Base-by-base conservation (phyloP, 2,329 filamentous ascomycete genomes). In the Microsporum audouinii region DNA sequence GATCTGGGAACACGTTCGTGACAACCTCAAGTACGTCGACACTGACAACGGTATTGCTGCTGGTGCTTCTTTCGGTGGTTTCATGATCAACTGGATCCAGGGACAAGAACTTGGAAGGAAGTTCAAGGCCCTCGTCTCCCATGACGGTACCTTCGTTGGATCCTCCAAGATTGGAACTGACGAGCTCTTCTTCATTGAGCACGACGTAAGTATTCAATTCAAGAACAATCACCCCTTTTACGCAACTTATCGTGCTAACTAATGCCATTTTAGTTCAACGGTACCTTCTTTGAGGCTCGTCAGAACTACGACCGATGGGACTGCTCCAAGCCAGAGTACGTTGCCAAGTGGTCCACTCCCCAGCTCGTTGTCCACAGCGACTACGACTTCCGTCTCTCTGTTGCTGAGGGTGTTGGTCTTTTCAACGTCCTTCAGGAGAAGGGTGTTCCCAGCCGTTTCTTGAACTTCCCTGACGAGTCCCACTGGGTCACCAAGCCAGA, bases 61-160 rank as follows among this genome's bases (percentile, higher is more conserved):
- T 2, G 75, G 75, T 14, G 74, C 73, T 55, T 73, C 70, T 57
- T 77, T 71, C 62, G 75, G 75, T 57, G 75, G 73, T 0, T 77
- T 75, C 68, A 80, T 81, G 71, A 71, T 74, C 68, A 82, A 95
- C 71, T 95, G 91, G 91, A 90, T 96, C 67, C 90, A 96, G 74
- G 91, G 91, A 5, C 88, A 94, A 64, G 81, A 84, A 0, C 81
- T 96, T 0, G 91, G 90, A 23, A 84, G 89, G 33, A 84, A 87
- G 66, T 95, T 96, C 81, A 89, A 89, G 73, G 90, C 90, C 0
- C 80, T 96, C 2, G 90, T 95, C 33, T 91, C 86, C 68, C 91
- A 96, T 71, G 90, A 96, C 67, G 91, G 91, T 56, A 87, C 91
- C 60, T 94, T 91, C 73, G 88, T 84, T 67, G 76, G 78, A 62